Conservation (phyloP, 2,329 filamentous ascomycete genomes). For the Cercospora sojina region DNA sequence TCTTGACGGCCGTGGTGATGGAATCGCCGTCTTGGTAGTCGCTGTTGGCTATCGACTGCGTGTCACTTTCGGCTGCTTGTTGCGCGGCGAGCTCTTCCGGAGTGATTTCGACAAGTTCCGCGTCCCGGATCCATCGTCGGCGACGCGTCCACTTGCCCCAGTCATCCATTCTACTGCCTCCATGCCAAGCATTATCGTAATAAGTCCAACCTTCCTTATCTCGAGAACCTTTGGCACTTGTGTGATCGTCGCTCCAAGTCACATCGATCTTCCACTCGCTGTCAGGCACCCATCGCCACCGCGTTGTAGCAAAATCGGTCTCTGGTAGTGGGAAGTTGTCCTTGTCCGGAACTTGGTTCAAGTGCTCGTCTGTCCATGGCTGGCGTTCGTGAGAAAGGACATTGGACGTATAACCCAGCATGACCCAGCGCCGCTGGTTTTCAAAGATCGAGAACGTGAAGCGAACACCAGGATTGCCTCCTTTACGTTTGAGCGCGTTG, state of each 20-base stretch:
- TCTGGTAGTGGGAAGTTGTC: constrained; percentile 70
- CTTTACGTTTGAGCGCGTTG: constrained; percentile 44
- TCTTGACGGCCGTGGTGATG: constrained; percentile 24
- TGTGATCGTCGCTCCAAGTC: constrained; percentile 51
- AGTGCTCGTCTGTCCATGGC: constrained; percentile 94
- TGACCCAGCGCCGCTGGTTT: constrained; percentile 93
- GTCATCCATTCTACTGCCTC: constrained; percentile 81
- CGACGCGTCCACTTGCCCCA: constrained; percentile 94
- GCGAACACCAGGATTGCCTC: constrained; percentile 67
- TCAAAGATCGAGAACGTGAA: constrained; percentile 97
- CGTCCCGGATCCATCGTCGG: constrained; percentile 94
- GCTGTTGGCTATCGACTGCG: constrained; percentile 17
- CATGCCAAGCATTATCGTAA: constrained; percentile 98
- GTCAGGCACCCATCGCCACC: constrained; percentile 80
- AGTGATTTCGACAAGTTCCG: constrained; percentile 79
- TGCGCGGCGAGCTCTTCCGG: constrained; percentile 23
- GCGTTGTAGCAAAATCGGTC: constrained; percentile 61
- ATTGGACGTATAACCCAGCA: constrained; percentile 89
- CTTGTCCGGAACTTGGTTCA: constrained; percentile 73
- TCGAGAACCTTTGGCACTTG: constrained; percentile 36
- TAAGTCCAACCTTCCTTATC: constrained; percentile 86
- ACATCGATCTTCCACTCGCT: constrained; percentile 87
- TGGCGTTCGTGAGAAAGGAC: constrained; percentile 87
- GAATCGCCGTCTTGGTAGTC: constrained; percentile 24
- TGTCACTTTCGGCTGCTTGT: constrained; percentile 8